These are phyloP conservation scores for Millerago galiae DNA, from an alignment of 805 yeast species.

Conservation along the genomic window DNA sequence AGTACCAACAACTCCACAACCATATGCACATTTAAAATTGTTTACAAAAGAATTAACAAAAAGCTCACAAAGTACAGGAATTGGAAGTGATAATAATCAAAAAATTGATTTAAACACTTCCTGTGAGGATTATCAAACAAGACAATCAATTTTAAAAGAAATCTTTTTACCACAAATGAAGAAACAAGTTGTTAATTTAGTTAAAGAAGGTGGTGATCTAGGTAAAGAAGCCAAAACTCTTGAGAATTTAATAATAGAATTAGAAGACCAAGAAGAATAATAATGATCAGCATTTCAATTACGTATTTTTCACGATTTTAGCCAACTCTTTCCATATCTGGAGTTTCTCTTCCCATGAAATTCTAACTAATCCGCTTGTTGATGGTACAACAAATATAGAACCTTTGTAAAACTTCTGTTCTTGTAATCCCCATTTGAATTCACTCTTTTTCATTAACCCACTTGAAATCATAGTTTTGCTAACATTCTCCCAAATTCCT, in stretches of 20 bases:
- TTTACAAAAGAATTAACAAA: constrained; percentile 37
- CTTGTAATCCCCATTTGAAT: constrained; percentile 51
- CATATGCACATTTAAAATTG: constrained; percentile 57
- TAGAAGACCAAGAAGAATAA: neutral
- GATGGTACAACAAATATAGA: constrained; percentile 57
- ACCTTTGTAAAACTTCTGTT: constrained; percentile 10
- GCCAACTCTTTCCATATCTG: constrained; percentile 40
- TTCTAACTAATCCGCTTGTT: constrained; percentile 65
- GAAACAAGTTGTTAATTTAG: constrained; percentile 42
- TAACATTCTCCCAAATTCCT: constrained; percentile 64
- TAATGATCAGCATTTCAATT: neutral
- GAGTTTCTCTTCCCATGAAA: constrained; percentile 39
- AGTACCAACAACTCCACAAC: constrained; percentile 51
- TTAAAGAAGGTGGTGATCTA: constrained; percentile 69
- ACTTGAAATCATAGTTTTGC: constrained; percentile 23
- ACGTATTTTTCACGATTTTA: neutral
- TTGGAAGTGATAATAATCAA: constrained; percentile 10
- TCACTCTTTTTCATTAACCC: constrained; percentile 23
- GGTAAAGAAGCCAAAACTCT: constrained; percentile 43
- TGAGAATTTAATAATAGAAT: constrained; percentile 6
- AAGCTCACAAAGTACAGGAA: constrained; percentile 6
- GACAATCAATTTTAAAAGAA: constrained; percentile 48
- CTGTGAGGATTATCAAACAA: constrained; percentile 55
- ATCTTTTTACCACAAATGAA: constrained; percentile 43
- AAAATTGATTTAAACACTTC: constrained; percentile 36